Evolutionary conservation across 2,329 filamentous ascomycete species (phyloP), one percentile per base, ranked within the genome.

Genomic region (Phaeosphaeria sp.): DNA sequence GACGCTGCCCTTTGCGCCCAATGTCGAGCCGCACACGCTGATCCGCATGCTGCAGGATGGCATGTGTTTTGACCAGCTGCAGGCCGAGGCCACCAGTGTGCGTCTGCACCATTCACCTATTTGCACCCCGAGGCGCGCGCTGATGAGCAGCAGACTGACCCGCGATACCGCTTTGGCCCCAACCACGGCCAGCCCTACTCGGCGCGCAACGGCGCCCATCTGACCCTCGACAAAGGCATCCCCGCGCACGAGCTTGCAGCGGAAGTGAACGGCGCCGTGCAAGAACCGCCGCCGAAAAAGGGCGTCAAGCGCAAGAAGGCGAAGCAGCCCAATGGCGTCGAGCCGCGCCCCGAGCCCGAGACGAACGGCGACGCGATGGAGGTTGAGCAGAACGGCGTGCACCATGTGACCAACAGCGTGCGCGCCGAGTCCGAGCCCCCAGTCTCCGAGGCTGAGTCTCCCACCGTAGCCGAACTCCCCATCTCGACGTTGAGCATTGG

Each of bases 31-130:
- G 36, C 84, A 87, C 70, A 84, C 86, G 39, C 79, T 90, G 57
- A 80, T 89, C 46, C 81, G 83, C 45, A 79, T 90, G 52, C 84
- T 89, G 33, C 87, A 89, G 68, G 87, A 89, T 70, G 87, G 87
- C 53, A 77, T 90, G 46, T 78, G 73, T 63, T 77, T 82, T 57
- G 81, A 83, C 65, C 75, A 80, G 57, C 65, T 78, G 55, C 74
- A 77, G 60, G 73, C 77, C 20, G 68, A 77, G 53, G 72, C 74
- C 18, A 69, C 63, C 49, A 67, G 70, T 51, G 75, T 76, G 69
- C 51, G 75, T 68, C 22, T 27, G 9, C 8, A n/a, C n/a, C n/a
- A n/a, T n/a, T n/a, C n/a, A n/a, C n/a, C 15, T 40, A 2, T 13
- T 18, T 45, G 13, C 22, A 17, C 27, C 1, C 5, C 17, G 9